Percentiles rank a stretch among this genome's conserved stretches.
These are phyloP conservation scores for Heterobasidion occidentale DNA, from an alignment of 1,284 basidiomycete species.

Conservation along the genomic window DNA sequence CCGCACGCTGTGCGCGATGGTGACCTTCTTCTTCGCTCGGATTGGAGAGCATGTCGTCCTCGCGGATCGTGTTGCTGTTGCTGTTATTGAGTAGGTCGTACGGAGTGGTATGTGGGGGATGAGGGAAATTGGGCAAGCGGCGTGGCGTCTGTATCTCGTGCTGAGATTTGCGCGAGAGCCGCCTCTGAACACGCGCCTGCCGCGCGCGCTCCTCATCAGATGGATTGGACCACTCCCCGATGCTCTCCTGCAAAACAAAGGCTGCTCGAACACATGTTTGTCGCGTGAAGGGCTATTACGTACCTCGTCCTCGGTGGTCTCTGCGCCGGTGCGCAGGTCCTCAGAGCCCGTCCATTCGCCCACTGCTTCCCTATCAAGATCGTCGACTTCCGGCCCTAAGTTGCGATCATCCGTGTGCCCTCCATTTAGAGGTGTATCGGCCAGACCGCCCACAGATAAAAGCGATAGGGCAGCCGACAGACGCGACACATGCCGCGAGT, in stretches of 20 bases:
- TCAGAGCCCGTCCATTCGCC: constrained; percentile 80
- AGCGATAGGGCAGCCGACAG: constrained; percentile 60
- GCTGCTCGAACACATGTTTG: constrained; percentile 3
- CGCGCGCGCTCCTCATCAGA: constrained; percentile 78
- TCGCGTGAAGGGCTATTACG: constrained; percentile 13
- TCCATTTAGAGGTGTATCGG: constrained; percentile 7
- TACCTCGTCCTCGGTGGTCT: constrained; percentile 60
- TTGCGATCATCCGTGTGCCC: constrained; percentile 17
- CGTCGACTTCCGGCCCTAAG: constrained; percentile 24
- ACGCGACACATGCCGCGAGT: constrained; percentile 65
- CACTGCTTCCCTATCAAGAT: constrained; percentile 33
- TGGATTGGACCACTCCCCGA: constrained; percentile 83
- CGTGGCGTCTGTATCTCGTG: constrained; percentile 47
- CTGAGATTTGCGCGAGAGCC: constrained; percentile 37
- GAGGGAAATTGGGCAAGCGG: constrained; percentile 70
- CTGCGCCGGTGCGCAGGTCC: constrained; percentile 40
- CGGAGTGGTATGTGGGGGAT: constrained; percentile 41
- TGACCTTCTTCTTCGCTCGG: constrained; percentile 55
- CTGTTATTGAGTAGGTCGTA: constrained; percentile 5
- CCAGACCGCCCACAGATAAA: constrained; percentile 46
- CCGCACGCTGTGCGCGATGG: constrained; percentile 10
- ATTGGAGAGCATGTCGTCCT: constrained; percentile 73
- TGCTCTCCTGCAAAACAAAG: constrained; percentile 40
- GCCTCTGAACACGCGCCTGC: constrained; percentile 53
- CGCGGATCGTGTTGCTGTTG: constrained; percentile 14